Base-by-base conservation (phyloP, 768 basidiomycete genomes). In the Lactarius vividus region DNA sequence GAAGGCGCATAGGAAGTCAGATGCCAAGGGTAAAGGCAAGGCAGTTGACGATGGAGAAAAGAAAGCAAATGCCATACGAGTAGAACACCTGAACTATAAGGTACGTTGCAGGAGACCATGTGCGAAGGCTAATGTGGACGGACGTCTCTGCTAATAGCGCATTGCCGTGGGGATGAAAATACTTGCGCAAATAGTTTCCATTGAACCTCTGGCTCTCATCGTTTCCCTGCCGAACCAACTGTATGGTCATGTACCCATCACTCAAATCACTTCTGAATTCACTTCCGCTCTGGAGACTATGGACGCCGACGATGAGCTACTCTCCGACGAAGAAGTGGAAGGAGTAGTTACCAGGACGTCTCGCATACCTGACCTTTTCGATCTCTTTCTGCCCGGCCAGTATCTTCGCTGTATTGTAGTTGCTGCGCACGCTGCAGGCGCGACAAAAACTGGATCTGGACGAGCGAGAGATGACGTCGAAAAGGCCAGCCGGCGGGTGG, bases 171-270 rank as follows among this genome's bases (percentile, higher is more conserved):
- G 95, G 42, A 95, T 94, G 84, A 94, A 88, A 73, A 83, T 98
- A 26, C 79, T 98, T 40, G 89, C 88, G n/a, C 91, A 94, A 78
- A 84, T 99, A 59, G 83, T 92, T 70, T 84, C 89, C 31, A 84
- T 98, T 60, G 86, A 93, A 67, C 92, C 96, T 13, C 86, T 99
- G 40, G 90, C 93, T 54, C 83, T 99, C 65, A 84, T 98, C 64
- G 81, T 98, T 33, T 98, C 96, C 20, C 82, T 99, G n/a, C 96
- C 97, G 20, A 92, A 96, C 72, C 96, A 98, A 77, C 86, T 99
- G 44, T 84, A 92, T 70, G 97, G 85, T 10, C 94, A 99, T 77
- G 83, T 98, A 39, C 96, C 96, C 28, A 93, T 99, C 69, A 98
- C 96, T 46, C 88, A 95, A 75, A 84, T 98, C 64, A 92, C 94